Percentiles rank a stretch among this genome's conserved stretches.
Conservation (phyloP, 2,329 filamentous ascomycete species). For the Torrubiellomyces zombiae region DNA sequence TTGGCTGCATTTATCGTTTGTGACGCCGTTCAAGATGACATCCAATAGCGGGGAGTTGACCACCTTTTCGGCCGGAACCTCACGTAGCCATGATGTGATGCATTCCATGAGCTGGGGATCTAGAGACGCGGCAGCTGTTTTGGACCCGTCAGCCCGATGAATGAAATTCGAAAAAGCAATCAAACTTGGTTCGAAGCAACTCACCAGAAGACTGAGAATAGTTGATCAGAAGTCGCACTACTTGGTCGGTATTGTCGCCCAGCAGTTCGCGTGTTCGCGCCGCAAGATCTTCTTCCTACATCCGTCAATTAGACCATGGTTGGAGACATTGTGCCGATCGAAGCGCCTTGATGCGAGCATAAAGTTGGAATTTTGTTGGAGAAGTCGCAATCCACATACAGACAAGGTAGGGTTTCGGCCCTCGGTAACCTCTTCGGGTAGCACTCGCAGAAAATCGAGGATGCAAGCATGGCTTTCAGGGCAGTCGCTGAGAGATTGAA, state of each 20-base stretch:
- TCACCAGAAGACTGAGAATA: constrained; percentile 85
- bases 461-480: constrained; percentile 71
- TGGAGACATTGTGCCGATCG: too few relatives aligned
- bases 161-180: background rate
- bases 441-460: constrained; percentile 87
- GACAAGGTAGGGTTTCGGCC: constrained; percentile 98
- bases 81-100: constrained; percentile 89
- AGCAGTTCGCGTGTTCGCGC: constrained; percentile 77
- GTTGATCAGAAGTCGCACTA: constrained; percentile 71
- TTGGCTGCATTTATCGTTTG: constrained; percentile 63
- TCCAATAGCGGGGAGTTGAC: constrained; percentile 74
- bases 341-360: too few relatives aligned
- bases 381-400: constrained; percentile 71
- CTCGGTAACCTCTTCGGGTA: constrained; percentile 97
- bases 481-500: constrained; percentile 59
- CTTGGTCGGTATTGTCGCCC: constrained; percentile 76
- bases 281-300: constrained; percentile 87
- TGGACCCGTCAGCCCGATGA: constrained; percentile 1
- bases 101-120: constrained; percentile 90
- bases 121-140: constrained; percentile 52
- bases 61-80: constrained; percentile 71
- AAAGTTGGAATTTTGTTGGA: too few relatives aligned
- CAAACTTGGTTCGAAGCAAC: constrained; percentile 15
- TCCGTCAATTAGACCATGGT: constrained; percentile 23
- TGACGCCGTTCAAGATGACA: constrained; percentile 61